Evolutionary conservation across 2,329 filamentous ascomycete species (phyloP).

Genomic region (Nakataea oryzae): DNA sequence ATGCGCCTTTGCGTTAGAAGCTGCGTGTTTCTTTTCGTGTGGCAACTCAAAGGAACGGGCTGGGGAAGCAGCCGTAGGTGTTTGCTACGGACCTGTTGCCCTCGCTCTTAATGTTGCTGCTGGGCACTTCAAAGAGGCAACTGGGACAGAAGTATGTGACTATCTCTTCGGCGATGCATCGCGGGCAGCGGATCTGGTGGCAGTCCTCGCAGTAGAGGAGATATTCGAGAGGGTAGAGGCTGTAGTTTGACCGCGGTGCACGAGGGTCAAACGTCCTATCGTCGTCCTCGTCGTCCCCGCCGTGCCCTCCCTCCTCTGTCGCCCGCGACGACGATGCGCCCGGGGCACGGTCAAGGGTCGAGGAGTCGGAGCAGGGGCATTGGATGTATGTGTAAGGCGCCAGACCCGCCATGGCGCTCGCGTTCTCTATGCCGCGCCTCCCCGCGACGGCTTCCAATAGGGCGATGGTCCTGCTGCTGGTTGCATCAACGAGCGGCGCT

Average conservation of each 20-base stretch:
- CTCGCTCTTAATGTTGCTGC: slow-evolving; percentile 83
- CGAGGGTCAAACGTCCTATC: slow-evolving; percentile 79
- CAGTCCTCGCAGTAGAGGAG: slow-evolving; percentile 96
- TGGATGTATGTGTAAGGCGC: slow-evolving; percentile 57
- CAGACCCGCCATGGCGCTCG: slow-evolving; percentile 33
- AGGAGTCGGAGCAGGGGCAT: slow-evolving; percentile 50
- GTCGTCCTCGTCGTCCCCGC: slow-evolving; percentile 51
- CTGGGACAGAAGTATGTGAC: slow-evolving; percentile 92
- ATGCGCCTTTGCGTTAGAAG: neutral
- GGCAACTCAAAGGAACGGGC: neutral
- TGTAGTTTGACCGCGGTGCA: slow-evolving; percentile 77
- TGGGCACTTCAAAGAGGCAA: slow-evolving; percentile 92
- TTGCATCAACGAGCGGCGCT: neutral
- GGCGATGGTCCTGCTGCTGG: neutral
- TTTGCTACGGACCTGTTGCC: slow-evolving; percentile 66
- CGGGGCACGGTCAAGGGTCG: neutral
- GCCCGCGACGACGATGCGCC: slow-evolving; percentile 30
- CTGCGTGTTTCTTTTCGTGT: too few species aligned
- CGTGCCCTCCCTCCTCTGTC: slow-evolving; percentile 18
- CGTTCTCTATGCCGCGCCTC: neutral
- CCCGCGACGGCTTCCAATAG: neutral
- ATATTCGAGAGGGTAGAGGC: slow-evolving; percentile 85
- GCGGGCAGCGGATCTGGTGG: slow-evolving; percentile 85
- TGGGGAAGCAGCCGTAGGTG: neutral
- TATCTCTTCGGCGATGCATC: slow-evolving; percentile 88